A percentile compares a stretch with the other conserved stretches of the same genome.
Conservation (phyloP, 148 eudicot species). For the Hydrangea macrophylla region DNA sequence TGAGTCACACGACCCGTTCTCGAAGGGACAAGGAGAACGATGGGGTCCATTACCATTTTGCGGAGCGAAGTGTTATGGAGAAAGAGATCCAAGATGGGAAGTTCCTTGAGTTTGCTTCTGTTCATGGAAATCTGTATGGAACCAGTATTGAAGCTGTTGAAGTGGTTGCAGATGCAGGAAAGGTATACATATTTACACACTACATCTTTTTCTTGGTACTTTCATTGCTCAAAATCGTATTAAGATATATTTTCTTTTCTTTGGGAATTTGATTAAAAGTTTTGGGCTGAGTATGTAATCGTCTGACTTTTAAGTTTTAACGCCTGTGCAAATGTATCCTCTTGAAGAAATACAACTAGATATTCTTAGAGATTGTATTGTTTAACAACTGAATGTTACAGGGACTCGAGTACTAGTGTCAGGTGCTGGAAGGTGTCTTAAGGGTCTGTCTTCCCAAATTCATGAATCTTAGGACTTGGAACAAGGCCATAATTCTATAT, state of each 20-base stretch:
- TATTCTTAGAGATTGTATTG: background rate
- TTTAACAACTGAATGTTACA: too few species aligned
- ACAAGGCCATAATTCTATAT: too few species aligned
- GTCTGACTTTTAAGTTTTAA: too few species aligned
- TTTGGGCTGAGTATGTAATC: too few species aligned
- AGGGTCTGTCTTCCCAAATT: too few species aligned
- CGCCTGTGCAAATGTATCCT: background rate
- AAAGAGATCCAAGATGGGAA: conserved; percentile 69
- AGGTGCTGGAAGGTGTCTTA: too few species aligned
- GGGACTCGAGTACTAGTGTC: too few species aligned
- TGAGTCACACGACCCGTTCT: conserved; percentile 93
- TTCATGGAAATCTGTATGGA: conserved; percentile 95
- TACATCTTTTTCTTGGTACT: background rate
- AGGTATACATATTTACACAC: conserved; percentile 46
- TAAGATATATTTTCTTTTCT: too few species aligned
- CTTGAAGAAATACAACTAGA: background rate
- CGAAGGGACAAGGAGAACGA: conserved; percentile 74
- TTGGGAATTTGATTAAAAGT: too few species aligned
- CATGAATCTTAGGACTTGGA: too few species aligned
- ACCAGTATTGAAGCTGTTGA: conserved; percentile 97
- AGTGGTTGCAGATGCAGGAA: conserved; percentile 77
- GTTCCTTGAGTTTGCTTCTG: conserved; percentile 91
- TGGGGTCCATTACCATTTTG: conserved; percentile 91
- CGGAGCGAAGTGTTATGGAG: conserved; percentile 68
- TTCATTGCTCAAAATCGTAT: background rate